Evolutionary conservation across 257 asterid species (phyloP), one percentile per base, ranked within the genome.

Genomic region (Fraxinus pennsylvanica): DNA sequence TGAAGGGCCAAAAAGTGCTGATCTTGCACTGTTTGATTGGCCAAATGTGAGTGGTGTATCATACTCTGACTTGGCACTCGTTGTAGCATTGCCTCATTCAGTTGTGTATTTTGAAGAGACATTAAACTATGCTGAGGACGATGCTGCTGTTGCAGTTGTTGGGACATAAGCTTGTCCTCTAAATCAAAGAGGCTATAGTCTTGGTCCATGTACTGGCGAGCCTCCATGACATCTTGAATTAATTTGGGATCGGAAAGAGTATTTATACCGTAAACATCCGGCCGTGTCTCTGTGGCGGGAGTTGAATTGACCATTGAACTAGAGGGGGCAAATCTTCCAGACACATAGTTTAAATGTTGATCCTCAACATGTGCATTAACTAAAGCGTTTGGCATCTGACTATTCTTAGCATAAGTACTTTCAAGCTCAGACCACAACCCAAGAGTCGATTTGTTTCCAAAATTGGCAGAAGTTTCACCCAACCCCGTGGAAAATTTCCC

Each of bases 361-460:
- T 84, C 94, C 73, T 80, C 93, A 38, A 69, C 82, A 65, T 77
- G 86, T 22, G 86, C 86, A 36, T 79, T 81, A 25, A 83, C 83
- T 59, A 92, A 76, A 76, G 73, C 71, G 17, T 65, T 74, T 50
- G 85, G 72, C 14, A 82, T 71, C 78, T 78, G 91, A 35, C 88
- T 91, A 82, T 84, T 93, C 85, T 92, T 88, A 14, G 89, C 50
- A 77, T 81, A 82, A 61, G 91, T 84, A 82, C 92, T 89, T 75
- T 94, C 99, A 39, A 94, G 94, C 87, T 94, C 99, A 68, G 99
- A 94, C 99, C 97, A 92, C 59, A 89, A 77, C 85, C 27, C 27
- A 80, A 72, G 83, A 77, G 86, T 54, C 10, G 81, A 79, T 38
- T 74, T 89, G 78, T 74, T 84, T 52, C 86, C 45, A 38, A 80